Base-by-base conservation (phyloP, 805 yeast genomes). In the Yarrowia yakushimensis region DNA sequence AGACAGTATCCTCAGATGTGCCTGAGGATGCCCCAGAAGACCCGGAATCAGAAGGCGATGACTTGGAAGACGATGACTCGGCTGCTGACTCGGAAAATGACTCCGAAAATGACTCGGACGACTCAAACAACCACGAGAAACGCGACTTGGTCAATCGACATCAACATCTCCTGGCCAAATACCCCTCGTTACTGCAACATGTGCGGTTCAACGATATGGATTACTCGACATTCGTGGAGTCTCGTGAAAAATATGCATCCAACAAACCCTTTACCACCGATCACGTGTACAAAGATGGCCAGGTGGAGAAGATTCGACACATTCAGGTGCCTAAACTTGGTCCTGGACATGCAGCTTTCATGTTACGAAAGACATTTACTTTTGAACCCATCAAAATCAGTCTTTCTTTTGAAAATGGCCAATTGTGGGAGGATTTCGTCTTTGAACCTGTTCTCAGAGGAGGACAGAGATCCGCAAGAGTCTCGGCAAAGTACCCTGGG, bases 391-490 rank as follows among this genome's bases (percentile, higher is more conserved):
- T 52, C 31, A 25, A 34, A 34, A 52, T 52, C 59, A 52, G 59
- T 18, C 33, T 52, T 4, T 23, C 59, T 13, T 52, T 52, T 11
- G 42, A 17, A 3, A 13, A 25, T 11, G 31, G 43, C 4, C 5
- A 17, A 3, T 2, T 25, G 1, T 52, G 59, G 59, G 20, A 36
- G 15, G 59, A 52, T 2, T 52, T 17, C 13, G 1, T 13, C 12
- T 52, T 17, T 18, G 59, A 52, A 18, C 43, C 59, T 9, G 59
- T 52, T 11, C 23, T 34, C 8, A 22, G 59, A 52, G 59, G 59
- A 17, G 59, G 42, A 1, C 30, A 52, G 13, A 34, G 43, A 52
- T 34, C 59, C 8, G 59, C 25, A 11, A 52, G 59, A 33, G 17
- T 25, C 33, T 17, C n/a, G 4, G 42, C 28, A 5, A 25, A 23